Evolutionary conservation across 164 flowering plant species (phyloP).

Genomic region (Brasenia schreberi): DNA sequence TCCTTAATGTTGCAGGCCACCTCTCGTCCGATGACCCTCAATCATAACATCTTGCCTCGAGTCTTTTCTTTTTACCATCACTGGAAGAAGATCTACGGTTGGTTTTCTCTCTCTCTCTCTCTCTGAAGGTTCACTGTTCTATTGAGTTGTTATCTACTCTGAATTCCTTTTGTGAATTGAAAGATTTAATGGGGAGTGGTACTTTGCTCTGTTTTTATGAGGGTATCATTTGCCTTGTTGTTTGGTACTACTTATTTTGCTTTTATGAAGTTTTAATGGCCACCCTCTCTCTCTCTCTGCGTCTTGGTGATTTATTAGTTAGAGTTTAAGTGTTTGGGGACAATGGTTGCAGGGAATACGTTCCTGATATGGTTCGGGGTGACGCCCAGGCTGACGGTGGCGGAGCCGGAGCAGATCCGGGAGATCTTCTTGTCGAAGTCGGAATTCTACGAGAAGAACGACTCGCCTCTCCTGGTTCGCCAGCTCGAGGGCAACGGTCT

Average conservation of each 20-base stretch:
- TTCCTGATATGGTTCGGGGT: constrained; percentile 97
- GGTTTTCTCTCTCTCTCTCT: constrained; percentile 2
- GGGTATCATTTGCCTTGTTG: constrained; percentile 5
- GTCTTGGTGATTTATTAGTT: constrained; percentile 10
- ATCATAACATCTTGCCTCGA: constrained; percentile 93
- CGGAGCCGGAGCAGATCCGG: constrained; percentile 82
- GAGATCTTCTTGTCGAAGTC: constrained; percentile 71
- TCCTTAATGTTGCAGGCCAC: constrained; percentile 65
- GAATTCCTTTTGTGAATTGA: neutral
- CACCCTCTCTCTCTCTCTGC: constrained; percentile 6
- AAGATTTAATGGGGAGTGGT: neutral
- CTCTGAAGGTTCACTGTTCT: neutral
- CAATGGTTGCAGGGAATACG: constrained; percentile 49
- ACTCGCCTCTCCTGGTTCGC: constrained; percentile 66
- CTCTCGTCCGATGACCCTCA: constrained; percentile 68
- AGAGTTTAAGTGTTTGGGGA: constrained; percentile 2
- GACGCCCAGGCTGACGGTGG: constrained; percentile 67
- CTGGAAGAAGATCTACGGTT: constrained; percentile 98
- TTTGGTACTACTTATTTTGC: constrained; percentile 3
- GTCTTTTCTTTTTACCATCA: constrained; percentile 95
- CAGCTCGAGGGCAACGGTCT: constrained; percentile 97
- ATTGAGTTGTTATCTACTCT: neutral
- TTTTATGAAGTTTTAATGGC: constrained; percentile 11
- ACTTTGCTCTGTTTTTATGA: neutral
- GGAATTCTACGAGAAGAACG: constrained; percentile 73